A percentile compares a stretch with the other conserved stretches of the same genome.
These are phyloP conservation scores for Aspergillus ustus DNA, from an alignment of 2,329 filamentous ascomycete species.

Conservation along the genomic window DNA sequence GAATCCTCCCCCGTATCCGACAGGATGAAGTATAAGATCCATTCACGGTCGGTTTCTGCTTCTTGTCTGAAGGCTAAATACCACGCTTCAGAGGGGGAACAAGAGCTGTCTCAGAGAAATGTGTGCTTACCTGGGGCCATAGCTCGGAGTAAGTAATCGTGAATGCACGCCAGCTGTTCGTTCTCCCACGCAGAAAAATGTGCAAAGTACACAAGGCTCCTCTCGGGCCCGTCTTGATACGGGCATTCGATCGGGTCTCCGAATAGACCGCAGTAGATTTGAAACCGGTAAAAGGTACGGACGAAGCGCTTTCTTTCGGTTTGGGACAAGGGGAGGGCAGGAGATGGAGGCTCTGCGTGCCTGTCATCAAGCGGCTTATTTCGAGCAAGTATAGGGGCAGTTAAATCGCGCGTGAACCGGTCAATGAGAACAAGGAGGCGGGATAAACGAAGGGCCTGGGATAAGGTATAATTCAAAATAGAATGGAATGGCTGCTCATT, in stretches of 20 bases:
- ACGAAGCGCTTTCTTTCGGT: background rate
- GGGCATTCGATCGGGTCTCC: too few relatives aligned
- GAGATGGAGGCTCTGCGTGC: background rate
- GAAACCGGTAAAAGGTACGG: conserved; percentile 6
- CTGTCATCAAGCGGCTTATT: background rate
- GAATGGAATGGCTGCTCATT: background rate
- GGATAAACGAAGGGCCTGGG: background rate
- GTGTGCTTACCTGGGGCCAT: too few relatives aligned
- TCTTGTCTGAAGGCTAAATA: too few relatives aligned
- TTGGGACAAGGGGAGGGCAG: background rate
- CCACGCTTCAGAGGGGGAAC: too few relatives aligned
- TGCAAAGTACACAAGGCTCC: background rate
- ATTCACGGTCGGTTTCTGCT: too few relatives aligned
- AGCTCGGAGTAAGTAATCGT: background rate
- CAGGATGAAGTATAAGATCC: too few relatives aligned
- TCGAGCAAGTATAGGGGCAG: background rate
- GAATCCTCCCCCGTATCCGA: too few relatives aligned
- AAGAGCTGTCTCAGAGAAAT: too few relatives aligned
- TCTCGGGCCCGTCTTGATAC: background rate
- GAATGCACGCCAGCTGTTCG: conserved; percentile 2
- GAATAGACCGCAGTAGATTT: background rate
- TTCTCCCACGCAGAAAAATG: conserved; percentile 7
- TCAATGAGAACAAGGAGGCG: background rate
- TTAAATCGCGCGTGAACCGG: background rate
- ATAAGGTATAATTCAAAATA: background rate